Conservation (phyloP, 331 rosid species). For the Spiraea crenata region DNA sequence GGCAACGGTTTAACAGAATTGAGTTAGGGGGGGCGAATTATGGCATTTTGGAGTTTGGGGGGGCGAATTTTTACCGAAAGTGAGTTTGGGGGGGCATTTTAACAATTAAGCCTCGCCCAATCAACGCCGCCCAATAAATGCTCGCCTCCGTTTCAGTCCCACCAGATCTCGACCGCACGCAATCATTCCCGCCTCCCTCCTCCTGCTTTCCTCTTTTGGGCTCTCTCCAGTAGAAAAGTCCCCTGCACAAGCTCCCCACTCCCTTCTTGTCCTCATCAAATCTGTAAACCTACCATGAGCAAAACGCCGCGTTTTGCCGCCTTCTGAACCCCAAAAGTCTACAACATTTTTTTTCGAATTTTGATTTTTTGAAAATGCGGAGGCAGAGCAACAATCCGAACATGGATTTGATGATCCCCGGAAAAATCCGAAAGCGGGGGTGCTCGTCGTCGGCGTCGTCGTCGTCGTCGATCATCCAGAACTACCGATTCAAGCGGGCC, state of each 20-base stretch:
- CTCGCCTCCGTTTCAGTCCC: conserved; percentile 21
- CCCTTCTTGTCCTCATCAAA: conserved; percentile 34
- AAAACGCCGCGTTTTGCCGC: neutral
- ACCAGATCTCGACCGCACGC: neutral
- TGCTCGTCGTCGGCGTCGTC: conserved; percentile 94
- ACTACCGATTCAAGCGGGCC: conserved; percentile 87
- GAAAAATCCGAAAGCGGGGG: conserved; percentile 94
- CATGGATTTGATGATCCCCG: conserved; percentile 70
- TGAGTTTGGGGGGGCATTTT: too few relatives aligned
- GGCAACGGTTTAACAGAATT: too few relatives aligned
- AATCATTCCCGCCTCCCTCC: conserved; percentile 13
- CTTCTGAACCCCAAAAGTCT: neutral
- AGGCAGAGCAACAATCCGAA: conserved; percentile 44
- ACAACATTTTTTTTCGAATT: neutral
- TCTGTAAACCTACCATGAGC: conserved; percentile 12
- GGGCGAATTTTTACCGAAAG: too few relatives aligned
- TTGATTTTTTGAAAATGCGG: conserved; percentile 39
- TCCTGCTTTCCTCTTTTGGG: conserved; percentile 6
- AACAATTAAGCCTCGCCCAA: too few relatives aligned
- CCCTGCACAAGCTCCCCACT: conserved; percentile 8
- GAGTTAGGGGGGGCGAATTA: too few relatives aligned
- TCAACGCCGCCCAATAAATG: neutral
- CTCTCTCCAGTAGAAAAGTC: neutral
- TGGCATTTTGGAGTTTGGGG: too few relatives aligned
- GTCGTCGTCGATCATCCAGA: conserved; percentile 77